Percentiles rank a stretch among this genome's conserved stretches.
phyloP scores from a whole-genome alignment of 345 rosid species.

The Eutrema heterophyllum region DNA sequence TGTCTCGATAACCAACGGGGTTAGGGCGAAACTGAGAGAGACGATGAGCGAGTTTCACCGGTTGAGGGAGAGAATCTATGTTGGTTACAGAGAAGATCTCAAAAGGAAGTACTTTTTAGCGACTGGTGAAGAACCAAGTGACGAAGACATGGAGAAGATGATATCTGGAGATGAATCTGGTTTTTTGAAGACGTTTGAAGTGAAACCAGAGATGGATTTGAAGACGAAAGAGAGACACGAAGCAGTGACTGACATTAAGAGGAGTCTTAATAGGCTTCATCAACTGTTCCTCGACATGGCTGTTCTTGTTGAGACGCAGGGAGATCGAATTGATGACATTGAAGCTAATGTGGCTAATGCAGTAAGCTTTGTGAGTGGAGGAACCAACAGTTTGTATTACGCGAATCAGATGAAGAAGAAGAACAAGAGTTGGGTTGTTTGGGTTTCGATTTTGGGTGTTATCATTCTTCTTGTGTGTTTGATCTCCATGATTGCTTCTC shows the following conservation, averaged over 20 bases:
- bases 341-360: constrained; percentile 59
- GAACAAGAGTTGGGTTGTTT: constrained; percentile 43
- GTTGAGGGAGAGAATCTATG: constrained; percentile 52
- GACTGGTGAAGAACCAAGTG: constrained; percentile 59
- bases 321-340: constrained; percentile 60
- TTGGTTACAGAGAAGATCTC: constrained; percentile 58
- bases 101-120: constrained; percentile 57
- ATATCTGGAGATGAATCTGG: constrained; percentile 33
- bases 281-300: constrained; percentile 89
- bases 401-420: constrained; percentile 63
- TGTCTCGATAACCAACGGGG: constrained; percentile 49
- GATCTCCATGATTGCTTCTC: too few relatives aligned
- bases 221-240: constrained; percentile 53
- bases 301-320: constrained; percentile 71
- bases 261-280: constrained; percentile 67
- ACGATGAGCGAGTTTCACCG: constrained; percentile 59
- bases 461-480: too few relatives aligned
- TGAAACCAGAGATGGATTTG: constrained; percentile 39
- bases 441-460: too few relatives aligned
- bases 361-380: constrained; percentile 50
- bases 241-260: constrained; percentile 60
- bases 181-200: constrained; percentile 29
- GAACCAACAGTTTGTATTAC: constrained; percentile 53
- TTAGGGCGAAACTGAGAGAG: constrained; percentile 49
- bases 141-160: constrained; percentile 53